Percentiles rank a stretch among this genome's conserved stretches.
Evolutionary conservation across 1,284 basidiomycete genomes (phyloP).

Genomic region (Marasmius tenuissimus): DNA sequence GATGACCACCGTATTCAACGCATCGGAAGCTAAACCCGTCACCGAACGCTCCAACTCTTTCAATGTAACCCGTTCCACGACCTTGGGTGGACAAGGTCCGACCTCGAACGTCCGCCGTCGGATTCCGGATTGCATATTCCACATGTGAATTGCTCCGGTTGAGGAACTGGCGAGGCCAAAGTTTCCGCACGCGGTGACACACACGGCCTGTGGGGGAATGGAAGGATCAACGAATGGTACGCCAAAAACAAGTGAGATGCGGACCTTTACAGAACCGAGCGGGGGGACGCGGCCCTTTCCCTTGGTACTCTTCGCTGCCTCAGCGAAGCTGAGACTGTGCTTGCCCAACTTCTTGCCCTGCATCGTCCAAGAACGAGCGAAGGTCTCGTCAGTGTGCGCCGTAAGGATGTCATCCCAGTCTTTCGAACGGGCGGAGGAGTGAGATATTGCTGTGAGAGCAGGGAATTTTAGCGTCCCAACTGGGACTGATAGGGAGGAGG

Average conservation of each 20-base stretch:
- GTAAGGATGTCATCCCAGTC: slow-evolving; percentile 99
- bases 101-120: slow-evolving; percentile 77
- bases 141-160: slow-evolving; percentile 80
- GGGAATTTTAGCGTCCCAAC: slow-evolving; percentile 82
- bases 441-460: slow-evolving; percentile 75
- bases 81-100: slow-evolving; percentile 59
- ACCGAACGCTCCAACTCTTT: slow-evolving; percentile 55
- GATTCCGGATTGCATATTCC: slow-evolving; percentile 96
- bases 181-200: slow-evolving; percentile 94
- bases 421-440: slow-evolving; percentile 80
- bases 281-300: slow-evolving; percentile 34
- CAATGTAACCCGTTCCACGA: slow-evolving; percentile 38
- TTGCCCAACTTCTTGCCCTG: slow-evolving; percentile 82
- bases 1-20: slow-evolving; percentile 80
- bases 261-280: slow-evolving; percentile 65
- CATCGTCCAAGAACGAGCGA: slow-evolving; percentile 87
- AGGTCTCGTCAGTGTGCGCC: slow-evolving; percentile 78
- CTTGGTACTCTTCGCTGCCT: slow-evolving; percentile 46
- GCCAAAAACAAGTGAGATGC: slow-evolving; percentile 9
- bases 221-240: slow-evolving; percentile 6
- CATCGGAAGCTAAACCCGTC: slow-evolving; percentile 85
- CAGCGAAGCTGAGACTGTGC: slow-evolving; percentile 57
- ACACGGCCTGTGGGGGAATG: slow-evolving; percentile 67
- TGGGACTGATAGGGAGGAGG: slow-evolving; percentile 78
- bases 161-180: slow-evolving; percentile 88